Base-by-base conservation (phyloP, 2,329 filamentous ascomycete species). In the Alternaria angustiovoidea region DNA sequence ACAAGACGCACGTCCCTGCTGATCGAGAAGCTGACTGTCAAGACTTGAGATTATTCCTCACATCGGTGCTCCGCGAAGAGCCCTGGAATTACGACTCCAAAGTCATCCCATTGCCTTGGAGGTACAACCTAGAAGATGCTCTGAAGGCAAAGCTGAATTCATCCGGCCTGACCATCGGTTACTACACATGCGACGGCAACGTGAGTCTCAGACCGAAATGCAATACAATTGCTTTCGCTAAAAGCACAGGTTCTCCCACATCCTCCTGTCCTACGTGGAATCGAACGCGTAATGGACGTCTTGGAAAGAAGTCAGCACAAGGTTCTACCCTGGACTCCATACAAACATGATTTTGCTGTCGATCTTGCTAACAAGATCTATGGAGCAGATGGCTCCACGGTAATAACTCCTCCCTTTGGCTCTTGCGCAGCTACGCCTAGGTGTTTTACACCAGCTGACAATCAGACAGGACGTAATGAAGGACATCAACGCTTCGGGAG, bases 61-160 rank as follows among this genome's bases (percentile, higher is more conserved):
- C 85, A 59, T 76, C 82, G 0, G 70, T 90, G 1, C 75, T 91
- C 3, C 80, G 78, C 16, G 82, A 82, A 30, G 64, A 86, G 55
- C 89, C 89, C 0, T 91, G 89, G 89, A 74, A 85, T 4, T 77
- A 84, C 61, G 89, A 91, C 72, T 88, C 89, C 0, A 78, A 87
- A 2, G 86, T 88, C 0, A 73, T 87, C 26, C 86, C 88, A 16
- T 79, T 91, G 3, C 88, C 88, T 0, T 91, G 88, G 83, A 42
- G 55, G n/a, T 28, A 32, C 4, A 46, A 55, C 14, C 6, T 36
- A 16, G 56, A 64, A n/a, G 49, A 56, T 26, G 46, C 46, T 44
- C n/a, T 44, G 9, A 62, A 51, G 20, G n/a, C 48, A 7, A 60
- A 59, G 34, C 42, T 59, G 6, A 26, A 69, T 20, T 65, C 66